Base-by-base conservation (phyloP, 2,329 filamentous ascomycete genomes). In the Xylaria sp. region DNA sequence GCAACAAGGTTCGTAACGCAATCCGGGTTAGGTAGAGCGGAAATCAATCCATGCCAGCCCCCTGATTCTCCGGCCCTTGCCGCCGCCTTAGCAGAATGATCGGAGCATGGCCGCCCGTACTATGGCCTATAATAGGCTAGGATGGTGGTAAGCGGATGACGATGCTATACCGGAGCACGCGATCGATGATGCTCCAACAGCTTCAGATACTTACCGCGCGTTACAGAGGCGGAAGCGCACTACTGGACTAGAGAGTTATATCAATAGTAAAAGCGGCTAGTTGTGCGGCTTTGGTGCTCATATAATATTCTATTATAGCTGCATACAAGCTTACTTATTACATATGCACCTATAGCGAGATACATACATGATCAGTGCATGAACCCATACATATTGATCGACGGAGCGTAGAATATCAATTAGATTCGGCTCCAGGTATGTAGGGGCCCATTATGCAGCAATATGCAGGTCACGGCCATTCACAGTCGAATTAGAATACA, bases 301-400 rank as follows among this genome's bases (percentile, higher is more conserved):
- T 50, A 48, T 50, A 39, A 43, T 39, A 57, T 56, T 20, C 25
- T 39, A 15, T 28, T 50, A 61, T 65, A 65, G 30, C 60, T 28
- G 66, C 43, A 55, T 62, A 61, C 43, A 41, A 46, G 61, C 61
- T 68, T 48, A 66, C 62, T 34, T 65, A 68, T 63, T 60, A 68
- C 58, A 59, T 58, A 59, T 59, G 53, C 55, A 59, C 32, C 20
- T 39, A 52, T 56, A 25, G 53, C 53, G 39, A 66, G 55, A 41
- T 67, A 63, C 39, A 30, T 45, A 25, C 30, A 28, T 56, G 30
- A 36, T 36, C n/a, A 36, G 58, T 67, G 67, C 64, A 67, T 62
- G 65, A 67, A 61, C 65, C 67, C 56, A 58, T 59, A 57, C 52
- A 28, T 32, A 12, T 23, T 52, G 65, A 65, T 65, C 68, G 65